These are phyloP conservation scores for Diutina sp. DNA, from an alignment of 1,139 yeast genomes.

Conservation along the genomic window DNA sequence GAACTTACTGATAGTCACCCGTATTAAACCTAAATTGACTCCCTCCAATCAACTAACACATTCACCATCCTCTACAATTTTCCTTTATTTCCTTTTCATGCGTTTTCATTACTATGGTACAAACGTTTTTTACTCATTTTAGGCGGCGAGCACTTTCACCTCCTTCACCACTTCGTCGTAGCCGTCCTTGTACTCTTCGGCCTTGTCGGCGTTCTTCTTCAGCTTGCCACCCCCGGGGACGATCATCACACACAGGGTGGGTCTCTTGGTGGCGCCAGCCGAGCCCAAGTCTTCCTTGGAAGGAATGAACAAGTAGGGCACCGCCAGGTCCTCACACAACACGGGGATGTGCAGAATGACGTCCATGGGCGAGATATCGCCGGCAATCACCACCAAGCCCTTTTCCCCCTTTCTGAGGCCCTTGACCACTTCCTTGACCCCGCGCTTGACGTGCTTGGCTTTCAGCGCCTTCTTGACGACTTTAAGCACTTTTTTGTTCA, in stretches of 20 bases:
- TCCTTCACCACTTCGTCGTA: constrained; percentile 94
- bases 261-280: constrained; percentile 98
- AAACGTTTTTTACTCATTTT: not conserved
- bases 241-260: constrained; percentile 95
- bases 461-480: constrained; percentile 95
- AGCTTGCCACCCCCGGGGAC: constrained; percentile 93
- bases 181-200: constrained; percentile 83
- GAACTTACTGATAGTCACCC: too few species aligned
- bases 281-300: constrained; percentile 97
- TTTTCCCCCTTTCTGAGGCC: constrained; percentile 96
- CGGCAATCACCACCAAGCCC: constrained; percentile 92
- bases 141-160: constrained; percentile 21
- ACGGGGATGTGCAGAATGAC: constrained; percentile 97
- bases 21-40: not conserved
- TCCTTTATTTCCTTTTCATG: not conserved
- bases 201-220: constrained; percentile 65
- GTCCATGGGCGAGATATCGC: constrained; percentile 95
- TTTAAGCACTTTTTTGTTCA: constrained; percentile 89
- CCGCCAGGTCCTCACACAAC: constrained; percentile 85
- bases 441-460: constrained; percentile 96
- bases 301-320: constrained; percentile 87
- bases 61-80: not conserved
- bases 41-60: not conserved
- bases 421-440: constrained; percentile 97
- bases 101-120: not conserved